A percentile compares a stretch with the other conserved stretches of the same genome.
Conservation (phyloP, 2,329 filamentous ascomycete genomes). For the Cordyceps tenuipes region DNA sequence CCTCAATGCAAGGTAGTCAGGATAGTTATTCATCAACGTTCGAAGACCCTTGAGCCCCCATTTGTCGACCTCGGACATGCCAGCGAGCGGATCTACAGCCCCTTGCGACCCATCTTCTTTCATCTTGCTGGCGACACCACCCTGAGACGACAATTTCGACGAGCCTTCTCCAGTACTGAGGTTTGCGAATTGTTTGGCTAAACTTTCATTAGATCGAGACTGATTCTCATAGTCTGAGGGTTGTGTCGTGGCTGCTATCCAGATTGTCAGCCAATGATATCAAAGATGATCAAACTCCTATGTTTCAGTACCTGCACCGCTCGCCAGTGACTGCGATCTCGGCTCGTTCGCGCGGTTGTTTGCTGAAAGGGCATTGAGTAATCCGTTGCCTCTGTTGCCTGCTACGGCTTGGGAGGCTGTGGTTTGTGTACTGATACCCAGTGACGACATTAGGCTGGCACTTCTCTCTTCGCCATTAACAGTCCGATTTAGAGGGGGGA, state of each 20-base stretch:
- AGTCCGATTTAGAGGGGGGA: conserved; percentile 52
- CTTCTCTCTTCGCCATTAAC: conserved; percentile 50
- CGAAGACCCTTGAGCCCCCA: conserved; percentile 58
- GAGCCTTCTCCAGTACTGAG: neutral
- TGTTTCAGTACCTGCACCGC: conserved; percentile 23
- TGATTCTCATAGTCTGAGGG: neutral
- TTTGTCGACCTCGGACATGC: conserved; percentile 55
- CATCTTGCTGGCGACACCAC: conserved; percentile 20
- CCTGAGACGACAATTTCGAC: neutral
- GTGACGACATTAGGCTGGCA: conserved; percentile 42
- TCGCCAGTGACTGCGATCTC: conserved; percentile 38
- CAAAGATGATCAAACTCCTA: too few relatives aligned
- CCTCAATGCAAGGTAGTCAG: conserved; percentile 53
- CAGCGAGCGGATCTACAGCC: conserved; percentile 48
- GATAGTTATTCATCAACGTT: conserved; percentile 55
- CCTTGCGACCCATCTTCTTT: conserved; percentile 35
- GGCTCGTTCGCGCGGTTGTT: conserved; percentile 42
- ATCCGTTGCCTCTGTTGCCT: conserved; percentile 47
- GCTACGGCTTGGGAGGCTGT: conserved; percentile 29
- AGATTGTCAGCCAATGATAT: neutral
- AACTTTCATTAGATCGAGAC: neutral
- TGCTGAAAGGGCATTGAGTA: conserved; percentile 56
- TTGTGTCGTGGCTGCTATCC: neutral
- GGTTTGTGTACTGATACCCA: conserved; percentile 44
- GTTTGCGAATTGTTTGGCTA: conserved; percentile 3